Percentiles rank a stretch among this genome's conserved stretches.
These are phyloP conservation scores for Rusavskia elegans DNA, from an alignment of 495 filamentous ascomycete species.

Conservation along the genomic window DNA sequence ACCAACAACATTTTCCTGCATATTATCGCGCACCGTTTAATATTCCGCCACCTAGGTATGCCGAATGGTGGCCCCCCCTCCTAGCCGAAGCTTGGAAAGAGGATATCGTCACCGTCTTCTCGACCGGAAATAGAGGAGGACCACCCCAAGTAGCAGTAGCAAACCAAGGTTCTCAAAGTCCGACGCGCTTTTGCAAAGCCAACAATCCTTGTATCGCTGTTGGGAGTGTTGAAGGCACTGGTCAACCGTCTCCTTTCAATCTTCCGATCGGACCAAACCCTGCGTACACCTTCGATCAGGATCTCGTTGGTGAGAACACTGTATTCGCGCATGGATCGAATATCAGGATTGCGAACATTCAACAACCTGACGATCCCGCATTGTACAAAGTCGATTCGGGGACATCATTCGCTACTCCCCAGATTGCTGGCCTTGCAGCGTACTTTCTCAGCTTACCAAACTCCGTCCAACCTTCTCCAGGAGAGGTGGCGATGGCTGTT, in stretches of 20 bases:
- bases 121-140: neutral
- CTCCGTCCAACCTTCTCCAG: neutral
- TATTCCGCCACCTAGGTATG: neutral
- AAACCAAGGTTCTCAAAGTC: neutral
- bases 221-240: neutral
- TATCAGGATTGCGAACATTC: neutral
- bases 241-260: neutral
- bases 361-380: neutral
- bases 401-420: neutral
- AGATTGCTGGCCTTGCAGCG: neutral
- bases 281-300: neutral
- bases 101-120: neutral
- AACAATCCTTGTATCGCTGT: neutral
- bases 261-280: neutral
- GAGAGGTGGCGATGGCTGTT: neutral
- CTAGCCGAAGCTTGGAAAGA: neutral
- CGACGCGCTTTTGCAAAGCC: neutral
- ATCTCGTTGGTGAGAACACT: neutral
- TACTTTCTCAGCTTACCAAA: neutral
- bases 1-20: neutral
- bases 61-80: neutral
- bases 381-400: neutral
- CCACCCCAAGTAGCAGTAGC: neutral
- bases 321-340: neutral
- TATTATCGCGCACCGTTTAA: neutral